A percentile compares a stretch with the other conserved stretches of the same genome.
These are phyloP conservation scores for Tolypocladium guangdongense DNA, from an alignment of 2,329 filamentous ascomycete species.

Conservation along the genomic window DNA sequence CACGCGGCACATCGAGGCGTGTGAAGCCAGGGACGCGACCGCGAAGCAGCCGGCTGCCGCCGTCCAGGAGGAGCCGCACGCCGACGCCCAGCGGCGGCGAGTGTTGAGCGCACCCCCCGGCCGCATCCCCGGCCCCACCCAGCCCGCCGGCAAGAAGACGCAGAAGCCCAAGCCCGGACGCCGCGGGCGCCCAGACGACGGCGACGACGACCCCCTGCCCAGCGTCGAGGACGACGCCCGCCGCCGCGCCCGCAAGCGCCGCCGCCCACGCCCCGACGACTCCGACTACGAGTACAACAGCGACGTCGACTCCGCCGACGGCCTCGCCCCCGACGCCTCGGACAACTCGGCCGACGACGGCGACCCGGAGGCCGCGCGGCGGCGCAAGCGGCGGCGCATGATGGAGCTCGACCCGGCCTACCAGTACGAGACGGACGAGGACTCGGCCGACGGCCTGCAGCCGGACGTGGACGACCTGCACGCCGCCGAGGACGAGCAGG, in stretches of 20 bases:
- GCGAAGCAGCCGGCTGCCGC: background rate
- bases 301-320: background rate
- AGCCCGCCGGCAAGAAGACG: background rate
- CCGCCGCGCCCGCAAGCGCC: background rate
- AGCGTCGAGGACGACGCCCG: background rate
- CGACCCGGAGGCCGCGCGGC: background rate
- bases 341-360: too few relatives aligned
- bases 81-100: background rate
- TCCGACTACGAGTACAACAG: background rate
- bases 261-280: background rate
- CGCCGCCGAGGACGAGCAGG: background rate
- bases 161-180: background rate
- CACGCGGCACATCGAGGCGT: slow-evolving; percentile 2
- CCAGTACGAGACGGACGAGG: slow-evolving; percentile 6
- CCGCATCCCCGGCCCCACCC: background rate
- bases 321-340: background rate
- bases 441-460: slow-evolving; percentile 10
- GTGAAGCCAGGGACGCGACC: background rate
- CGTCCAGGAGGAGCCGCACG: background rate
- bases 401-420: slow-evolving; percentile 8
- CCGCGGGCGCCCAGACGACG: background rate
- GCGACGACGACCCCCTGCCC: background rate
- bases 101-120: background rate
- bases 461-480: slow-evolving; percentile 9
- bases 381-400: background rate